Percentiles rank a stretch among this genome's conserved stretches.
Conservation (phyloP, 176 grass and related monocot species). For the Oryza meyeriana region DNA sequence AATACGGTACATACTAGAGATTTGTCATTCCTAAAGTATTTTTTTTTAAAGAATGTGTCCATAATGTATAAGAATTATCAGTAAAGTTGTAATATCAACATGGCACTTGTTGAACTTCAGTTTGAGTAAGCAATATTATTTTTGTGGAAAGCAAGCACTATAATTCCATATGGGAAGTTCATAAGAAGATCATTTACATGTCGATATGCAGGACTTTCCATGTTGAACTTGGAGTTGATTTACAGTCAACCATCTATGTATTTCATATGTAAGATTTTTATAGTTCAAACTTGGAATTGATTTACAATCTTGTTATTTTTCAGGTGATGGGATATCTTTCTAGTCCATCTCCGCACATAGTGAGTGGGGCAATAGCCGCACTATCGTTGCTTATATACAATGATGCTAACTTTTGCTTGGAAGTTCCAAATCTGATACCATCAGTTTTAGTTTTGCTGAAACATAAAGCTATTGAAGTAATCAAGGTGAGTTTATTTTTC, state of each 20-base stretch:
- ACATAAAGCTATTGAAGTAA: slow-evolving; percentile 88
- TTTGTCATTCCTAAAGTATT: neutral
- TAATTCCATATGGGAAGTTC: slow-evolving; percentile 1
- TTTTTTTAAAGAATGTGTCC: neutral
- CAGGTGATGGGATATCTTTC: slow-evolving; percentile 99
- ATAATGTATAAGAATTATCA: neutral
- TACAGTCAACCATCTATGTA: neutral
- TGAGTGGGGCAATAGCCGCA: slow-evolving; percentile 88
- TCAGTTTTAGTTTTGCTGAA: slow-evolving; percentile 84
- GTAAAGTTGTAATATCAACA: neutral
- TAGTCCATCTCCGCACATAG: slow-evolving; percentile 79
- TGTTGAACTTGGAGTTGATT: neutral
- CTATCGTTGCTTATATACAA: slow-evolving; percentile 97
- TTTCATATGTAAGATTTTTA: slow-evolving; percentile 20
- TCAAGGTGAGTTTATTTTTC: slow-evolving; percentile 54
- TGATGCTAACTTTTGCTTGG: slow-evolving; percentile 84
- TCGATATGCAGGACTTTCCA: neutral
- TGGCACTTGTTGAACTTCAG: neutral
- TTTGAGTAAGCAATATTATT: slow-evolving; percentile 18
- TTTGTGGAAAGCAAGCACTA: neutral
- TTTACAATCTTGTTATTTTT: slow-evolving; percentile 30
- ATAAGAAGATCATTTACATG: neutral
- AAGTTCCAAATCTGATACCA: slow-evolving; percentile 86
- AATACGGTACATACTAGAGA: neutral
- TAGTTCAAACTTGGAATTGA: slow-evolving; percentile 15